phyloP scores from a whole-genome alignment of 768 basidiomycete genomes.

The Boletus vermiculosoides region DNA sequence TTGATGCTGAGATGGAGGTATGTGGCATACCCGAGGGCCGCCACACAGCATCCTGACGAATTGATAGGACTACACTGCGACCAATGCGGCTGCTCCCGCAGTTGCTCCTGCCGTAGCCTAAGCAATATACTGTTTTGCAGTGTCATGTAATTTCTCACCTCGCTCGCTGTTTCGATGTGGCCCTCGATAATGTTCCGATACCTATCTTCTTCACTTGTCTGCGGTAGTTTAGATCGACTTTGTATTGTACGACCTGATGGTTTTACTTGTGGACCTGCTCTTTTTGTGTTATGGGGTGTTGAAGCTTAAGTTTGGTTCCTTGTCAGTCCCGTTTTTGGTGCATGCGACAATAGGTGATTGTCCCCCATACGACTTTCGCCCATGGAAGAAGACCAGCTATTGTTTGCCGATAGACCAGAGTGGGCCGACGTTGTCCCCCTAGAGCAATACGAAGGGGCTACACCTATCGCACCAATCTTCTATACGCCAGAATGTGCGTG shows the following conservation, averaged over 20 bases:
- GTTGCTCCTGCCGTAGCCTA: constrained; percentile 43
- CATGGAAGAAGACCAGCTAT: constrained; percentile 16
- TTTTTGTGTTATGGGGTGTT: not conserved
- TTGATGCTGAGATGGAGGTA: constrained; percentile 99
- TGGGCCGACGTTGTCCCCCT: constrained; percentile 83
- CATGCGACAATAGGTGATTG: not conserved
- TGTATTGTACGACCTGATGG: constrained; percentile 24
- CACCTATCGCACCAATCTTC: constrained; percentile 88
- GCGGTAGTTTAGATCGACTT: constrained; percentile 19
- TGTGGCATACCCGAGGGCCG: constrained; percentile 10
- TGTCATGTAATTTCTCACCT: constrained; percentile 3
- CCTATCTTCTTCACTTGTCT: constrained; percentile 14
- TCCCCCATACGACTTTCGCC: not conserved
- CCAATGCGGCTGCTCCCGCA: constrained; percentile 44
- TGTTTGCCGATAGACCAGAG: constrained; percentile 63
- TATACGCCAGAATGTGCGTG: constrained; percentile 84
- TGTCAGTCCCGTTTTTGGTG: not conserved
- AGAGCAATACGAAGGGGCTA: constrained; percentile 73
- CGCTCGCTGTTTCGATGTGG: constrained; percentile 6
- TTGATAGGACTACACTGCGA: constrained; percentile 65
- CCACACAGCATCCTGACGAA: not conserved
- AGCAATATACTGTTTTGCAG: constrained; percentile 5
- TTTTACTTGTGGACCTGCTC: constrained; percentile 6
- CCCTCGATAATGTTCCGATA: constrained; percentile 22
- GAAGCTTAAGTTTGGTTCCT: too few relatives aligned